Conservation (phyloP, 495 filamentous ascomycete species). For the Poronia punctata region DNA sequence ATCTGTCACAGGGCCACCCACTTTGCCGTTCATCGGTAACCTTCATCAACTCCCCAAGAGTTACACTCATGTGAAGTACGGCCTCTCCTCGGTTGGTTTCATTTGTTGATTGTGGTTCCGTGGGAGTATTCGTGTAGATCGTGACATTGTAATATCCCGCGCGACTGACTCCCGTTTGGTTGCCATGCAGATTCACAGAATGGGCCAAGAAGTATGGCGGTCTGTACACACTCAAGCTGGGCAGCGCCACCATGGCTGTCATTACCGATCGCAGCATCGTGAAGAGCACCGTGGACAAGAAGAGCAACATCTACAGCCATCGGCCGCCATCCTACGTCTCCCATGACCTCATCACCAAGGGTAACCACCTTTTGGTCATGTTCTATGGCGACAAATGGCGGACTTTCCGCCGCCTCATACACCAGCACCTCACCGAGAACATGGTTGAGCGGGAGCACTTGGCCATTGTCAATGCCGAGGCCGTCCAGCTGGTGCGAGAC, state of each 20-base stretch:
- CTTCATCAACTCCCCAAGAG: slow-evolving; percentile 19
- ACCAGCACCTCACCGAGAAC: slow-evolving; percentile 24
- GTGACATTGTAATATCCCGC: no score
- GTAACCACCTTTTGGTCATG: slow-evolving; percentile 32
- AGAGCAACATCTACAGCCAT: slow-evolving; percentile 30
- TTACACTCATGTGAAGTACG: slow-evolving; percentile 12
- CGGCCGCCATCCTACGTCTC: slow-evolving; percentile 34
- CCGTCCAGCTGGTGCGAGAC: slow-evolving; percentile 32
- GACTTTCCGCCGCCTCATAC: slow-evolving; percentile 27
- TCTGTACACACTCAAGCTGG: slow-evolving; percentile 35
- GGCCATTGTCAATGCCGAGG: slow-evolving; percentile 32
- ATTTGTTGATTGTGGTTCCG: no score
- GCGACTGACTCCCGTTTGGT: no score
- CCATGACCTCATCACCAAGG: slow-evolving; percentile 23
- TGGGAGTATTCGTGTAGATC: no score
- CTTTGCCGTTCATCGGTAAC: slow-evolving; percentile 35
- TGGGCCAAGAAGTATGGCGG: slow-evolving; percentile 36
- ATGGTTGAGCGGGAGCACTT: slow-evolving; percentile 33
- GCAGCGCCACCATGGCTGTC: slow-evolving; percentile 26
- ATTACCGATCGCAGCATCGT: slow-evolving; percentile 27
- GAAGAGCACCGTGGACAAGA: slow-evolving; percentile 38
- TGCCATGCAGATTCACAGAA: slow-evolving; percentile 30
- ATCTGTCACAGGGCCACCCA: slow-evolving; percentile 28
- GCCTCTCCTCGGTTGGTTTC: no score
- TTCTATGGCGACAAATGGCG: slow-evolving; percentile 28